Base-by-base conservation (phyloP, 2,329 filamentous ascomycete species). In the Penicillium brasilianum region DNA sequence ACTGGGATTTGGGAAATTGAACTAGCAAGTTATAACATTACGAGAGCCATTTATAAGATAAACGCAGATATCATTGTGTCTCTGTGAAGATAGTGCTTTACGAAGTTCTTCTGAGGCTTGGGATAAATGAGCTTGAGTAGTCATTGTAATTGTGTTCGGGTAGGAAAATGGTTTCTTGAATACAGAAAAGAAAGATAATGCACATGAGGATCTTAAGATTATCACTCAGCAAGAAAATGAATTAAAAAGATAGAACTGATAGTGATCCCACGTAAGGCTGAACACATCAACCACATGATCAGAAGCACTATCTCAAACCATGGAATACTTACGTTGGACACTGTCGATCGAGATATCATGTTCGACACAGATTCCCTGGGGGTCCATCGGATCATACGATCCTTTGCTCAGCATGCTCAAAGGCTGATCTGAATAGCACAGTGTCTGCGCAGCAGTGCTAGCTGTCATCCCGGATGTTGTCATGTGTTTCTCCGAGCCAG, bases 321-420 rank as follows among this genome's bases (percentile, higher is more conserved):
- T 32, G 6, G 60, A 63, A 28, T 54, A 50, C 8, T 62, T 57
- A 37, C 46, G 53, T 22, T 54, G 63, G 10, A 49, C 39, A 46
- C 68, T 72, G 14, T 66, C 55, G 11, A 76, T 61, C 3, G 68
- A 72, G 39, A 75, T 70, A 46, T 74, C 69, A 57, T 72, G 71
- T 37, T 71, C 73, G 18, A 76, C 69, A 2, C 66, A 55, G 28
- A 76, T 76, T 1, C 68, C 72, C 32, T 66, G 64, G 16, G 62
- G 64, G 11, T 54, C 39, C 14, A 67, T 61, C 4, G 60, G 61
- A 13, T 70, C 66, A n/a, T 64, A 50, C 14, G 65, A 66, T 13
- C 44, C 52, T 56, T 64, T 70, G 28, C 43, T 57, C 3, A 65
- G 41, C 7, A 43, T 70, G n/a, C 43, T 57, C 4, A 65, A 44